Conservation (phyloP, 2,329 filamentous ascomycete species). For the Hypoxylon rubiginosum region DNA sequence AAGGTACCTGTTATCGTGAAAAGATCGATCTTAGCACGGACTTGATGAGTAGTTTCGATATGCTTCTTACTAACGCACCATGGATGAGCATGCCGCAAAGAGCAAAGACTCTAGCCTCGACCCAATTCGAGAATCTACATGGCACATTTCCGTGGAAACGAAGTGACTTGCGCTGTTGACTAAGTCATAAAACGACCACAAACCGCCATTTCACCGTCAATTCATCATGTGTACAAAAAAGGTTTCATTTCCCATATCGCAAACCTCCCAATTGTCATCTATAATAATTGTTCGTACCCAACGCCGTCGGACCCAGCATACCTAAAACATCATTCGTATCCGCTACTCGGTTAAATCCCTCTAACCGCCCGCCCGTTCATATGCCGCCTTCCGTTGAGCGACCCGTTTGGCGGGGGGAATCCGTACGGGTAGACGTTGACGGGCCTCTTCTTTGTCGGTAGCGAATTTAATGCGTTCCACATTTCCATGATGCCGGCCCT, state of each 20-base stretch:
- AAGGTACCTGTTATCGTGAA: no score
- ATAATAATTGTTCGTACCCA: not conserved
- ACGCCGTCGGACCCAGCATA: not conserved
- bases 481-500: constrained; percentile 86
- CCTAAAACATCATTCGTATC: not conserved
- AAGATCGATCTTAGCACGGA: no score
- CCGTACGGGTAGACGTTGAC: constrained; percentile 50
- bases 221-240: constrained; percentile 34
- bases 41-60: no score
- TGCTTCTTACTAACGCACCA: no score
- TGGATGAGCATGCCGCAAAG: no score
- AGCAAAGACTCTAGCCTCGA: no score
- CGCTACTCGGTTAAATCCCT: constrained; percentile 13
- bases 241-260: constrained; percentile 25
- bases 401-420: constrained; percentile 24
- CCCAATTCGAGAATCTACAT: not conserved
- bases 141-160: not conserved
- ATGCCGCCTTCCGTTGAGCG: constrained; percentile 45
- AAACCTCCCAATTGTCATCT: not conserved
- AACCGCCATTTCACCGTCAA: not conserved
- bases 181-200: constrained; percentile 18
- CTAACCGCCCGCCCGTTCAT: constrained; percentile 46
- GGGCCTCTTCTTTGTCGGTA: constrained; percentile 61
- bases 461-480: constrained; percentile 78
- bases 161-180: not conserved